These are phyloP conservation scores for Fomitopsis betulina DNA, from an alignment of 1,284 basidiomycete genomes.

Conservation along the genomic window DNA sequence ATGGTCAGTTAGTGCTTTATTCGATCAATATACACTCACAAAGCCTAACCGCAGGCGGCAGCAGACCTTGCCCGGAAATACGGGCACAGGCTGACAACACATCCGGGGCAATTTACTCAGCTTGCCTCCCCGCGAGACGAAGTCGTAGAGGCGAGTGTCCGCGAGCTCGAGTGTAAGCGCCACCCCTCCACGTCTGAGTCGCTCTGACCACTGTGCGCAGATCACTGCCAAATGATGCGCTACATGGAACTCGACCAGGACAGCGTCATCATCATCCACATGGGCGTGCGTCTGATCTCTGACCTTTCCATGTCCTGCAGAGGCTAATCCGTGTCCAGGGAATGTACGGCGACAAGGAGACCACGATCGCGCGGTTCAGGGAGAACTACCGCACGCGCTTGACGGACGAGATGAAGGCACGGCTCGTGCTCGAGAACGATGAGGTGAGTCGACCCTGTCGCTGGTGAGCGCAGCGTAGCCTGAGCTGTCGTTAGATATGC, in stretches of 20 bases:
- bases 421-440: conserved; percentile 89
- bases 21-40: too few species aligned
- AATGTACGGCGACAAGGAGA: conserved; percentile 76
- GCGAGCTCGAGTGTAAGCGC: conserved; percentile 62
- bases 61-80: conserved; percentile 75
- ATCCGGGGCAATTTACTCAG: conserved; percentile 86
- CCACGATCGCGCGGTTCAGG: conserved; percentile 71
- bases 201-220: conserved; percentile 14
- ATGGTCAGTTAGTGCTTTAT: conserved; percentile 32
- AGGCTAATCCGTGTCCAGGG: conserved; percentile 34
- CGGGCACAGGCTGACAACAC: conserved; percentile 80
- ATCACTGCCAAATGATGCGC: conserved; percentile 85
- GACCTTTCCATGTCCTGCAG: too few species aligned
- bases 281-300: conserved; percentile 36
- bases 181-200: neutral
- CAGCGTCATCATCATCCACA: conserved; percentile 78
- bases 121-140: conserved; percentile 71
- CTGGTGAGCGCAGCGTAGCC: neutral
- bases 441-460: conserved; percentile 45
- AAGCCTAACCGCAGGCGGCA: conserved; percentile 48
- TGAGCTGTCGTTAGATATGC: conserved; percentile 52
- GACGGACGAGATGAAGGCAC: conserved; percentile 58
- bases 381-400: conserved; percentile 59
- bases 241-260: conserved; percentile 75
- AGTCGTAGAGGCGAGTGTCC: conserved; percentile 72